Evolutionary conservation across 2,329 filamentous ascomycete species (phyloP), one percentile per base, ranked within the genome.

Genomic region (Eurotiales sp.): DNA sequence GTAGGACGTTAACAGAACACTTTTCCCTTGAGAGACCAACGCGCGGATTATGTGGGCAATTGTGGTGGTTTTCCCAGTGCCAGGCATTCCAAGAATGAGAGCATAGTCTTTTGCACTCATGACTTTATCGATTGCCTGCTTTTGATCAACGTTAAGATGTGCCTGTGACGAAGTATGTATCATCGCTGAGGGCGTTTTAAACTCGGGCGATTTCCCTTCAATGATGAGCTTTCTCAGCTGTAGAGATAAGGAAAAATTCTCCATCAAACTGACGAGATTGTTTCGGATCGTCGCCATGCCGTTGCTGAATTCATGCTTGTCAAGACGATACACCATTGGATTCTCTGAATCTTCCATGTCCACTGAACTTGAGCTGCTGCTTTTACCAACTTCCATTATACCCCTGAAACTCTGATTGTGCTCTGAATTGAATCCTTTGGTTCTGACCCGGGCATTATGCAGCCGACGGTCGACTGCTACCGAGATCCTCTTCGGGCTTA

Each of bases 241-340:
- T 42, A 79, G 77, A 17, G 88, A 84, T 43, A 85, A 85, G 59
- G 83, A 85, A 1, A 86, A 76, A 39, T 83, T 82, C 36, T 88
- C 83, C 91, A 99, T 97, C 61, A 96, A 82, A 59, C 91, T 88
- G 27, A 97, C 83, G 1, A 99, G 79, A 60, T 97, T 99, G 70
- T 96, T 96, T 48, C 93, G 85, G 41, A 96, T 88, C 25, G 87
- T 87, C 3, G 93, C 90, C 89, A 99, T 95, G 52, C 93, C 93
- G 62, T 95, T 97, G 71, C 90, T 95, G 70, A 99, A 99, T 64
- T 99, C 93, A 62, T 99, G 93, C 66, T 96, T 96, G 71, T 99
- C 93, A 3, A 99, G 76, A 21, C 93, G 86, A 62, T 96, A 99
- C 36, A 80, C 69, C 4, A 78, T 75, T 51, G 81, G 73, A 30